Base-by-base conservation (phyloP, 805 yeast species). In the Phaffomyces antillensis region DNA sequence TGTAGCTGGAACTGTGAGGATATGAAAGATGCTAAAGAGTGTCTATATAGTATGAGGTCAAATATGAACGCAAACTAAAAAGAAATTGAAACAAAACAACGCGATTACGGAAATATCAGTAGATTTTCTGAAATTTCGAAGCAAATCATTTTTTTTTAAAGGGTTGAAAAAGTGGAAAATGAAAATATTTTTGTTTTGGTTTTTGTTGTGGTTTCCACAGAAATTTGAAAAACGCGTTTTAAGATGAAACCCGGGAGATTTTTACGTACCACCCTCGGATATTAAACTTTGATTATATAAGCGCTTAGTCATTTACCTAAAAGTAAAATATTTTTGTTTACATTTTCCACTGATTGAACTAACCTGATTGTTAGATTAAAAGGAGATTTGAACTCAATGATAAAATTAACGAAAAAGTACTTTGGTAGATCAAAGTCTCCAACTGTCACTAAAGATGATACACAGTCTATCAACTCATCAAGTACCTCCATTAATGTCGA, bases 341-440 rank as follows among this genome's bases (percentile, higher is more conserved):
- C 23, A 20, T 20, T 20, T 20, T 20, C 23, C 23, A 20, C 23
- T 20, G 23, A 20, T 20, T 20, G 5, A 20, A 5, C 6, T 20
- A 20, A 20, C 23, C 3, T 5, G n/a, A n/a, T n/a, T n/a, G n/a
- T n/a, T n/a, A 20, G 6, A 20, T 20, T 28, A 28, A 28, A 28
- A 15, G 30, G 30, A 28, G 30, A 28, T 7, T 28, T 28, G 7
- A 7, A 8, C 4, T 28, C 13, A 28, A 28, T 55, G 60, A 55
- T 59, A 17, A 72, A 70, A 44, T 59, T 71, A 39, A 67, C 76
- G n/a, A 71, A 72, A 58, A 72, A 57, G 50, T 60, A 58, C 41
- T 53, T 58, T 33, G 45, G 56, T 15, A 45, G 61, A 8, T 44
- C 61, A 6, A 55, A 56, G 43, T 51, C 57, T 7, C 56, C 60